These are phyloP conservation scores for Cytospora chrysosperma DNA, from an alignment of 2,329 filamentous ascomycete genomes.

Conservation along the genomic window DNA sequence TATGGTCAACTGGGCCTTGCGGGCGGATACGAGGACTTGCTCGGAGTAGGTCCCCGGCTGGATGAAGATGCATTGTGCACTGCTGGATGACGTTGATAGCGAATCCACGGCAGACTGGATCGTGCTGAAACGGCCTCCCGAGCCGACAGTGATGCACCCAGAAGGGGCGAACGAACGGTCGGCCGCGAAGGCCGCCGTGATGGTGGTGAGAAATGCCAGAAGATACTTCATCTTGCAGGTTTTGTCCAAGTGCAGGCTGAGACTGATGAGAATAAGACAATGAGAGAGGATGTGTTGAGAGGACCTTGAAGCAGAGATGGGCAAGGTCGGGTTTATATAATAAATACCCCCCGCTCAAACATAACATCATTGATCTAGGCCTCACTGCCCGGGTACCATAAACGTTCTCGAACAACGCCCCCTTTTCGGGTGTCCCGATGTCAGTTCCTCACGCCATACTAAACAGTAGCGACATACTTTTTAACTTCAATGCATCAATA, in stretches of 20 bases:
- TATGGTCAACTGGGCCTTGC: conserved; percentile 48
- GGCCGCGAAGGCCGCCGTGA: conserved; percentile 30
- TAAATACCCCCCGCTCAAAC: no score
- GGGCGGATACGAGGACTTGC: conserved; percentile 53
- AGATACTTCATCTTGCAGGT: conserved; percentile 18
- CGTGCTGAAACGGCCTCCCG: conserved; percentile 37
- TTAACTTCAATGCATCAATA: no score
- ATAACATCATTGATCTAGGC: no score
- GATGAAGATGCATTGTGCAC: conserved; percentile 62
- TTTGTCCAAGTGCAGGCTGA: not conserved
- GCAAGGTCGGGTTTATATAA: not conserved
- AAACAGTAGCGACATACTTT: no score
- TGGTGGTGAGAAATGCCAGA: conserved; percentile 7
- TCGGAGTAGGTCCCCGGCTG: conserved; percentile 59
- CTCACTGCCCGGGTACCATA: no score
- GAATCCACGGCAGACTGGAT: conserved; percentile 58
- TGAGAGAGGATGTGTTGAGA: not conserved
- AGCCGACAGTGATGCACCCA: conserved; percentile 50
- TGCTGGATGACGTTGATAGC: conserved; percentile 50
- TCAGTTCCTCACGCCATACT: no score
- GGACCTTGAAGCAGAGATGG: not conserved
- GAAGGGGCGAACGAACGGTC: conserved; percentile 41
- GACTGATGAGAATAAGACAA: not conserved
- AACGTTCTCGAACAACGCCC: no score
- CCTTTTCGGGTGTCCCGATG: no score